A percentile compares a stretch with the other conserved stretches of the same genome.
phyloP scores from a whole-genome alignment of 352 stramenopile genomes.

The Globisporangium nagaii region DNA sequence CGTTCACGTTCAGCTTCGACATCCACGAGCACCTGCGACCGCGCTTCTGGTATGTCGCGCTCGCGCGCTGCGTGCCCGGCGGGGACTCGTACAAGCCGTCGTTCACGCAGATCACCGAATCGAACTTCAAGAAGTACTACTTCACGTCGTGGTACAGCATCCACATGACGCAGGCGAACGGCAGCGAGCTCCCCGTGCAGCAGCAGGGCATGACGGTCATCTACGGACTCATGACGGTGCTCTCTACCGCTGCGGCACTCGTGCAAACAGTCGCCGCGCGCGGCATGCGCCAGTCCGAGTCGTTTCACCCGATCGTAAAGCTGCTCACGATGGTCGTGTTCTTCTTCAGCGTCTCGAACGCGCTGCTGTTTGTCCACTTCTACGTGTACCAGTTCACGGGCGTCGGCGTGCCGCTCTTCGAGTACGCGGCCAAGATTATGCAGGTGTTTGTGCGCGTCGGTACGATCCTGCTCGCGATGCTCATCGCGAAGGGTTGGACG shows the following conservation, averaged over 20 bases:
- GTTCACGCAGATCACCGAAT: constrained; percentile 62
- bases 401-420: constrained; percentile 59
- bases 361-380: constrained; percentile 57
- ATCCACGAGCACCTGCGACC: constrained; percentile 61
- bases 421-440: constrained; percentile 63
- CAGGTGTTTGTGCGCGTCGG: constrained; percentile 68
- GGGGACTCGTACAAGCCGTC: constrained; percentile 55
- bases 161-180: constrained; percentile 68
- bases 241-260: constrained; percentile 26
- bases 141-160: constrained; percentile 76
- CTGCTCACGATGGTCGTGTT: constrained; percentile 60
- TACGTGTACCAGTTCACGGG: constrained; percentile 54
- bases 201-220: constrained; percentile 50
- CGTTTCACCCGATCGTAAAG: constrained; percentile 75
- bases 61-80: constrained; percentile 63
- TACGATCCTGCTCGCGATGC: constrained; percentile 65
- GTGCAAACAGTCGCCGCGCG: constrained; percentile 43
- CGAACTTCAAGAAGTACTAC: constrained; percentile 71
- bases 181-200: constrained; percentile 62
- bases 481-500: constrained; percentile 77
- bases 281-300: constrained; percentile 47
- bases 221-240: constrained; percentile 41
- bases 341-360: constrained; percentile 60
- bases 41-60: constrained; percentile 68
- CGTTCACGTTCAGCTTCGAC: constrained; percentile 56